Evolutionary conservation across 2,329 filamentous ascomycete genomes (phyloP).

Genomic region (Pseudocercospora macadamiae): DNA sequence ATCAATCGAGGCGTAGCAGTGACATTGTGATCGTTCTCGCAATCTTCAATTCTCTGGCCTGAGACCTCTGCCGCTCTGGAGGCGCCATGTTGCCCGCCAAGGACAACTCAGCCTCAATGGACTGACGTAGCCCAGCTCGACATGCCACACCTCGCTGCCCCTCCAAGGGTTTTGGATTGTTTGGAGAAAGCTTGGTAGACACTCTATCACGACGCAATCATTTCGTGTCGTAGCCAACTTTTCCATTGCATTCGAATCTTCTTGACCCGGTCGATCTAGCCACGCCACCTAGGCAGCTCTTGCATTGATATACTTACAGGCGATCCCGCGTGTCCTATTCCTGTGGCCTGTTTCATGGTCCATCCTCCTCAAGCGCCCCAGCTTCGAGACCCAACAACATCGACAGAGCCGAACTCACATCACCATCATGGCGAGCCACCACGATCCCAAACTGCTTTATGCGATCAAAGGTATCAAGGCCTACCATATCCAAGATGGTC

Average conservation of each 20-base stretch:
- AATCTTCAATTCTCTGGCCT: too few species aligned
- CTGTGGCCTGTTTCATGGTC: not conserved
- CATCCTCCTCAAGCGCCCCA: not conserved
- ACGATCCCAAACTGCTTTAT: slow-evolving; percentile 60
- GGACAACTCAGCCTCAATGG: slow-evolving; percentile 3
- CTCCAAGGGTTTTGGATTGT: not conserved
- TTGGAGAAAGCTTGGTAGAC: not conserved
- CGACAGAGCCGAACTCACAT: not conserved
- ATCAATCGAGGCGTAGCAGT: not conserved
- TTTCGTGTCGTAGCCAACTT: slow-evolving; percentile 6
- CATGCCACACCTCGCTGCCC: not conserved
- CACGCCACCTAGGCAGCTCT: not conserved
- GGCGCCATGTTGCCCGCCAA: slow-evolving; percentile 1
- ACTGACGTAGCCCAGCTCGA: slow-evolving; percentile 3
- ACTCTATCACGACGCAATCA: slow-evolving; percentile 1
- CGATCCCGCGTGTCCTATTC: not conserved
- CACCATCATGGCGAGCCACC: slow-evolving; percentile 51
- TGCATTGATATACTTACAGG: not conserved
- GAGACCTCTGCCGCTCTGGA: not conserved
- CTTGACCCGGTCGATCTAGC: not conserved
- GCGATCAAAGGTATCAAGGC: slow-evolving; percentile 81
- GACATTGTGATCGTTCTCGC: not conserved
- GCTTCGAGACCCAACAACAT: not conserved
- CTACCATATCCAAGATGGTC: slow-evolving; percentile 87
- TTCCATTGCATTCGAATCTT: not conserved